Base-by-base conservation (phyloP, 2,329 filamentous ascomycete species). In the Blastomyces gilchristii region DNA sequence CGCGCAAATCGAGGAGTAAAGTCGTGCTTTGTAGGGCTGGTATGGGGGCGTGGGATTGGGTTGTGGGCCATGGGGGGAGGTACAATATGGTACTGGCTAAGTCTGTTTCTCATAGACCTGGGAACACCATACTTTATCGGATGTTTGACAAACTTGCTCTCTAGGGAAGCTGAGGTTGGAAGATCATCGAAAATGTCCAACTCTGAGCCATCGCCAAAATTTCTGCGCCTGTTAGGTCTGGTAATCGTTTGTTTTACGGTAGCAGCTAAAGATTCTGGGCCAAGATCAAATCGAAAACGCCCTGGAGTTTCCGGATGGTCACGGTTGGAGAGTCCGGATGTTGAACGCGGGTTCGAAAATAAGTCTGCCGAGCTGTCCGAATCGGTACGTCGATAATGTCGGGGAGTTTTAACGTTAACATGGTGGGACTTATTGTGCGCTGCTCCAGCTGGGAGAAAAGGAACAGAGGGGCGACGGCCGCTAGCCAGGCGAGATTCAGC, bases 131-230 rank as follows among this genome's bases (percentile, higher is more conserved):
- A 83, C 57, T 83, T 85, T 49, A 87, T 80, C 2, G 94, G 92
- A 69, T 89, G 86, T 74, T 92, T 95, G 65, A 91, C 81, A 71
- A 85, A 99, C 69, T 85, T 89, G 66, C 86, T 91, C 76, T 99
- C 94, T 16, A 85, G 83, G 65, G 88, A 85, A 14, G 83, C 85
- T 18, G 92, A 97, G 0, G 92, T 97, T 1, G 93, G 93, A 63
- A 99, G 79, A 75, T 99, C 94, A 73, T 99, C 94, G 73, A 99
- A 97, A 2, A 84, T 86, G 68, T 97, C 93, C 43, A 99, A 81
- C 75, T 99, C 94, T 65, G 88, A 89, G 18, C 94, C 94, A 74
- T 97, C 91, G 14, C 94, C 94, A 77, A 95, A 99, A 69, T 90
- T 85, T 56, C 86, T 83, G 64, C 81, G 80, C 50, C 85, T 82